Percentiles rank a stretch among this genome's conserved stretches.
These are phyloP conservation scores for Castanea sativa DNA, from an alignment of 306 rosid genomes.

Conservation along the genomic window DNA sequence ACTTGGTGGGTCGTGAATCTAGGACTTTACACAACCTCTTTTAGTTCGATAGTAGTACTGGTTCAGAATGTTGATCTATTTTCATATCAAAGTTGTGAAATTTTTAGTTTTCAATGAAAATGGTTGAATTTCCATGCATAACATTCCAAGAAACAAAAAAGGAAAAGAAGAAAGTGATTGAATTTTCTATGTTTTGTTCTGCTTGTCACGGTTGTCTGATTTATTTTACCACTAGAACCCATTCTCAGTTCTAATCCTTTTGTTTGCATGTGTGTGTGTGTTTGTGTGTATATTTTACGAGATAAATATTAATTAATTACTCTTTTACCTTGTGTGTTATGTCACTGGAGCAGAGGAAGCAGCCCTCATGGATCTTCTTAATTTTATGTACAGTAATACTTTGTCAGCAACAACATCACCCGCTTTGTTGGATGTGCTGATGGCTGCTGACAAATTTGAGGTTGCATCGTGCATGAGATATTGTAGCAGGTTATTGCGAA, in stretches of 20 bases:
- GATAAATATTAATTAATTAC: conserved; percentile 3
- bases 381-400: conserved; percentile 45
- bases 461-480: conserved; percentile 51
- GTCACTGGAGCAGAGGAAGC: conserved; percentile 52
- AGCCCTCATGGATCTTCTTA: conserved; percentile 52
- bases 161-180: neutral
- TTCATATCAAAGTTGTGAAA: neutral
- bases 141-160: neutral
- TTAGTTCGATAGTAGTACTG: neutral
- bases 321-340: neutral
- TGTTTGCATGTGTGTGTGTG: neutral
- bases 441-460: conserved; percentile 57
- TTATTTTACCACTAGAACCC: neutral
- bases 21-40: no score
- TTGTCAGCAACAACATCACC: conserved; percentile 27
- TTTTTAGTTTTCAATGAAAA: neutral
- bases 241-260: neutral
- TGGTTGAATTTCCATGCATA: neutral
- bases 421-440: conserved; percentile 45
- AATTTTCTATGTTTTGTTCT: neutral
- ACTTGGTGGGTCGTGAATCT: no score
- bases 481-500: conserved; percentile 36
- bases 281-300: neutral
- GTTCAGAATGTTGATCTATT: neutral
- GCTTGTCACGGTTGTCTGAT: neutral